Evolutionary conservation across 116 monocot genomes (phyloP).

Genomic region (Thalassia testudinum): DNA sequence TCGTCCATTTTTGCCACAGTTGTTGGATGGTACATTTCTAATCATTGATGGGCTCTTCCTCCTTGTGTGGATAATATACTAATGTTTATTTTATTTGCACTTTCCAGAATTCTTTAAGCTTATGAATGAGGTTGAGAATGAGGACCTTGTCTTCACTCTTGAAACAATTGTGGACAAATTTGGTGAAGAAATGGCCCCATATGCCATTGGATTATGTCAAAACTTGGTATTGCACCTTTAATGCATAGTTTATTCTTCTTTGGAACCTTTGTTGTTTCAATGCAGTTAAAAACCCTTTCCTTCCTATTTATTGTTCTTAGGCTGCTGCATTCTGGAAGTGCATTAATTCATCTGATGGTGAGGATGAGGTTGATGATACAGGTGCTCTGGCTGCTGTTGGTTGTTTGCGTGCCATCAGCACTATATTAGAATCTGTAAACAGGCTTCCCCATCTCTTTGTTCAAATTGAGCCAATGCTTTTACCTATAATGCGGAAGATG

Average conservation of each 20-base stretch:
- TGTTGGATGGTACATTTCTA: slow-evolving; percentile 72
- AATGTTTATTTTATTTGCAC: not conserved
- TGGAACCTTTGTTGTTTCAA: not conserved
- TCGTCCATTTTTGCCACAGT: slow-evolving; percentile 82
- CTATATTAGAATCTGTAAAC: slow-evolving; percentile 93
- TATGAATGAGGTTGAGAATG: slow-evolving; percentile 99
- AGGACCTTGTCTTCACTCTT: slow-evolving; percentile 96
- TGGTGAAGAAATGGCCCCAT: slow-evolving; percentile 99
- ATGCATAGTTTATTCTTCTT: not conserved
- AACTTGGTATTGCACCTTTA: slow-evolving; percentile 49
- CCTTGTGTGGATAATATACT: not conserved
- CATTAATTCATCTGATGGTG: slow-evolving; percentile 59
- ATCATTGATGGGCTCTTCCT: not conserved
- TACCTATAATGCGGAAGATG: slow-evolving; percentile 92
- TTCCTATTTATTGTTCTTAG: slow-evolving; percentile 17
- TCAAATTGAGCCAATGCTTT: slow-evolving; percentile 77
- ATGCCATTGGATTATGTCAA: slow-evolving; percentile 92
- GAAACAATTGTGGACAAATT: slow-evolving; percentile 95
- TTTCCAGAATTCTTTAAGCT: slow-evolving; percentile 88
- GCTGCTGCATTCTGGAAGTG: slow-evolving; percentile 96
- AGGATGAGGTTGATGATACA: slow-evolving; percentile 84
- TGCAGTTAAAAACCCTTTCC: not conserved
- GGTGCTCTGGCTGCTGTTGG: slow-evolving; percentile 94
- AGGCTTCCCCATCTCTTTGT: slow-evolving; percentile 84
- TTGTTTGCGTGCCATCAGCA: slow-evolving; percentile 94